Evolutionary conservation across 768 basidiomycete genomes (phyloP).

Genomic region (Boletus reticulatus): DNA sequence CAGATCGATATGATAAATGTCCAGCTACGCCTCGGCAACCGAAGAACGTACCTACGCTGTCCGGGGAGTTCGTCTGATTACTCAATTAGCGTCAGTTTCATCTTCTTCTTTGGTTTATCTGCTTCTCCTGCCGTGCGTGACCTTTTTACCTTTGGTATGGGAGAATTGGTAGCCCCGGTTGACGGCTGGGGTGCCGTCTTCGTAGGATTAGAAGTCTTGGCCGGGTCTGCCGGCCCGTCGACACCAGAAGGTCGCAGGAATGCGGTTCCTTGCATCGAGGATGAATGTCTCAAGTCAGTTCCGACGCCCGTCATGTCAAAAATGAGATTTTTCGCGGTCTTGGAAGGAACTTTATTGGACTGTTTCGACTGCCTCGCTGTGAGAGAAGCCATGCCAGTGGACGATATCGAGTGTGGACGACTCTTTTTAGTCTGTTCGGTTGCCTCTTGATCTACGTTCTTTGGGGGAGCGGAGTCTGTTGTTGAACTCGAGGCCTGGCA

Average conservation of each 20-base stretch:
- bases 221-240: conserved; percentile 15
- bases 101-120: conserved; percentile 25
- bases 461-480: conserved; percentile 1
- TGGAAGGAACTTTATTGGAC: conserved; percentile 23
- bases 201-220: conserved; percentile 6
- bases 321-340: conserved; percentile 44
- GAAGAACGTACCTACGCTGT: conserved; percentile 14
- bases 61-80: conserved; percentile 16
- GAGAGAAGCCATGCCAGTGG: conserved; percentile 4
- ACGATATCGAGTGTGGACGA: conserved; percentile 25
- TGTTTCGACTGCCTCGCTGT: conserved; percentile 17
- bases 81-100: conserved; percentile 22
- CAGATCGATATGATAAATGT: conserved; percentile 18
- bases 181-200: conserved; percentile 5
- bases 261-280: conserved; percentile 9
- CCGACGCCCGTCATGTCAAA: conserved; percentile 49
- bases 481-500: conserved; percentile 18
- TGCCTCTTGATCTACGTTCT: conserved; percentile 19
- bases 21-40: conserved; percentile 14
- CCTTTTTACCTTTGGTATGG: conserved; percentile 20
- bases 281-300: conserved; percentile 42
- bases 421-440: conserved; percentile 18
- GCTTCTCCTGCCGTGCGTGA: conserved; percentile 19
- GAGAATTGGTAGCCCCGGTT: conserved; percentile 2
- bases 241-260: conserved; percentile 26